A percentile compares a stretch with the other conserved stretches of the same genome.
Evolutionary conservation across 306 rosid species (phyloP).

Genomic region (Pyrus communis): DNA sequence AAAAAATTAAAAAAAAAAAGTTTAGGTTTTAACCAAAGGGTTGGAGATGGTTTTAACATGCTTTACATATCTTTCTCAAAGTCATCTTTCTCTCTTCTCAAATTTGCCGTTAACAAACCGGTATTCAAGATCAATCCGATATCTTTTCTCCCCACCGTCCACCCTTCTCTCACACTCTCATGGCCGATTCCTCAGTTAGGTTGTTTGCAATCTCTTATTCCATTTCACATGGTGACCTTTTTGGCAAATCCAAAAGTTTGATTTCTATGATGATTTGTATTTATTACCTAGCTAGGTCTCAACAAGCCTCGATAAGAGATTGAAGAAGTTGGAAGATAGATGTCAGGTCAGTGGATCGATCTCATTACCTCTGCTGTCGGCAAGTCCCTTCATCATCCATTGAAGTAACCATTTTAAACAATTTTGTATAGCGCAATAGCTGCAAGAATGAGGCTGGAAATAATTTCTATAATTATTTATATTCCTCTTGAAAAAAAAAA

Average conservation of each 20-base stretch:
- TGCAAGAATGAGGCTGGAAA: slow-evolving; percentile 13
- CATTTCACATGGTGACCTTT: slow-evolving; percentile 56
- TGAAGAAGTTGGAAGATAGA: slow-evolving; percentile 24
- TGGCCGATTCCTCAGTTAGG: slow-evolving; percentile 49
- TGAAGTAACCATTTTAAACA: slow-evolving; percentile 11
- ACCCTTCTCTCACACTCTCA: slow-evolving; percentile 33
- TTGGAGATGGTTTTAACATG: too few species aligned
- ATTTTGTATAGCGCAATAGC: background rate
- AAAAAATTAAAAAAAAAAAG: too few species aligned
- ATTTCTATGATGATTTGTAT: slow-evolving; percentile 49
- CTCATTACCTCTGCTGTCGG: slow-evolving; percentile 14
- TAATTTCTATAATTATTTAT: too few species aligned
- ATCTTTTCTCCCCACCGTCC: slow-evolving; percentile 35
- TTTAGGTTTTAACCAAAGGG: too few species aligned
- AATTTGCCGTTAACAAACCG: slow-evolving; percentile 43
- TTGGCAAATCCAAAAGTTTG: slow-evolving; percentile 96
- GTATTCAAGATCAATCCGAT: slow-evolving; percentile 30
- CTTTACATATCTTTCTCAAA: slow-evolving; percentile 47
- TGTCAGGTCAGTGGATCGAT: slow-evolving; percentile 21
- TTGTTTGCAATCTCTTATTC: slow-evolving; percentile 68
- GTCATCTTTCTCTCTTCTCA: slow-evolving; percentile 51
- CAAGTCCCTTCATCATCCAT: slow-evolving; percentile 7
- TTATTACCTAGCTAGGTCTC: slow-evolving; percentile 63
- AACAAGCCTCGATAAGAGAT: slow-evolving; percentile 56
- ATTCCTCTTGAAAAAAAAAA: too few species aligned